Evolutionary conservation across 345 rosid genomes (phyloP), one percentile per base, ranked within the genome.

Genomic region (Rhodamnia rubescens): DNA sequence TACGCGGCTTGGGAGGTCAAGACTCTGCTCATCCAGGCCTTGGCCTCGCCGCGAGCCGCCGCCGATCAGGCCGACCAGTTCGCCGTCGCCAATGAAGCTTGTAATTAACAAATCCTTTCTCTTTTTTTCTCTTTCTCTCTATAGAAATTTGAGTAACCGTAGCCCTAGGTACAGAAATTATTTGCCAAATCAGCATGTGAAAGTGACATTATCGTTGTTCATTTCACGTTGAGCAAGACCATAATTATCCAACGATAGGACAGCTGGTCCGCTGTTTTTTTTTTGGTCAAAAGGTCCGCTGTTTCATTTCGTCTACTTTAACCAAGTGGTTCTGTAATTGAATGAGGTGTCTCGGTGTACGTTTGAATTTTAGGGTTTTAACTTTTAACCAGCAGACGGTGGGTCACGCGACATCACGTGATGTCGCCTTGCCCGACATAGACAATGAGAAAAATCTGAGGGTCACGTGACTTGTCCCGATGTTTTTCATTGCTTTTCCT

Each of bases 1-100:
- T 94, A 90, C 85, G 74, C 93, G 13, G 90, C 97, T 1, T 96
- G 99, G 99, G 92, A 96, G 82, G 99, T 96, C 26, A 96, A 96
- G 95, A 94, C 94, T 2, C 74, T 95, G 90, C 49, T 94, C 55
- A 91, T 96, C 10, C 91, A 94, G 80, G 95, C 94, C 2, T 75
- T 94, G 90, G 92, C 94, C 26, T 94, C 99, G 9, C 89, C 92
- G 88, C 83, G 89, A 50, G 94, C 95, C 6, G 99, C 98, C 3
- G 90, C 90, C 74, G 87, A 83, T 24, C 94, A 90, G 81, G 95
- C 98, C 59, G 74, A 61, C 36, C 84, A 59, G 47, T 95, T 96
- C 87, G 89, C 90, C 47, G 53, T 85, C 24, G 98, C 97, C 57
- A 96, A 96, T 84, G 85, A 91, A n/a, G 96, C 92, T 81, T 96